Conservation (phyloP, 441 rosid species). For the Arabidopsis hybrid region DNA sequence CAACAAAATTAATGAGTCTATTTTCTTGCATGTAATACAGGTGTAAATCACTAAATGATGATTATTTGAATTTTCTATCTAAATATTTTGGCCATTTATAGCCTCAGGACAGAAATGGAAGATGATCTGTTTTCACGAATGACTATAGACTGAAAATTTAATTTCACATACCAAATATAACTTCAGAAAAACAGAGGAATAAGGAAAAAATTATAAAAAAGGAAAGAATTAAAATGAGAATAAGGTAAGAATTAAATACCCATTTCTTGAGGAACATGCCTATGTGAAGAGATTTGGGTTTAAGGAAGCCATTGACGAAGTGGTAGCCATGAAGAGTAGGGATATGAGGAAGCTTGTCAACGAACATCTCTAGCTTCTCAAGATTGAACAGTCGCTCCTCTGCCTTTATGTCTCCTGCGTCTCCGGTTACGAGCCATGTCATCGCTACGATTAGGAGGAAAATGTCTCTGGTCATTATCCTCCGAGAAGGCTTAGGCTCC, state of each 20-base stretch:
- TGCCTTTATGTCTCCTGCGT: slow-evolving; percentile 25
- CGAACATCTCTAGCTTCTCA: slow-evolving; percentile 68
- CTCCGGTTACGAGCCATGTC: slow-evolving; percentile 31
- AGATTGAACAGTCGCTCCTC: slow-evolving; percentile 47
- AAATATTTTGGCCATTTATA: slow-evolving; percentile 30
- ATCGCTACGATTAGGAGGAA: slow-evolving; percentile 25
- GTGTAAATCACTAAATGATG: slow-evolving; percentile 24
- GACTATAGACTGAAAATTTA: slow-evolving; percentile 5
- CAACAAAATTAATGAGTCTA: neutral
- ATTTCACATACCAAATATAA: slow-evolving; percentile 15
- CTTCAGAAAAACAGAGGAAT: slow-evolving; percentile 11
- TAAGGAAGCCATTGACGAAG: slow-evolving; percentile 49
- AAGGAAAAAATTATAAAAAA: neutral
- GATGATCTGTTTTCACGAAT: slow-evolving; percentile 23
- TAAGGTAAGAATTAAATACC: slow-evolving; percentile 49
- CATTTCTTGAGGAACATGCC: slow-evolving; percentile 81
- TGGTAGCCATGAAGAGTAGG: slow-evolving; percentile 64
- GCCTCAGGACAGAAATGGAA: slow-evolving; percentile 6
- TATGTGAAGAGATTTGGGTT: slow-evolving; percentile 60
- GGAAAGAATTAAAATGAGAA: neutral
- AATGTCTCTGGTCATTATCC: slow-evolving; percentile 21
- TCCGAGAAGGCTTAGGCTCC: slow-evolving; percentile 20
- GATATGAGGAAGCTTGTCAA: slow-evolving; percentile 78
- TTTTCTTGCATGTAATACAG: slow-evolving; percentile 14
- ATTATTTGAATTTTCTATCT: slow-evolving; percentile 14